These are phyloP conservation scores for Medicago arabica DNA, from an alignment of 306 rosid genomes.

Conservation along the genomic window DNA sequence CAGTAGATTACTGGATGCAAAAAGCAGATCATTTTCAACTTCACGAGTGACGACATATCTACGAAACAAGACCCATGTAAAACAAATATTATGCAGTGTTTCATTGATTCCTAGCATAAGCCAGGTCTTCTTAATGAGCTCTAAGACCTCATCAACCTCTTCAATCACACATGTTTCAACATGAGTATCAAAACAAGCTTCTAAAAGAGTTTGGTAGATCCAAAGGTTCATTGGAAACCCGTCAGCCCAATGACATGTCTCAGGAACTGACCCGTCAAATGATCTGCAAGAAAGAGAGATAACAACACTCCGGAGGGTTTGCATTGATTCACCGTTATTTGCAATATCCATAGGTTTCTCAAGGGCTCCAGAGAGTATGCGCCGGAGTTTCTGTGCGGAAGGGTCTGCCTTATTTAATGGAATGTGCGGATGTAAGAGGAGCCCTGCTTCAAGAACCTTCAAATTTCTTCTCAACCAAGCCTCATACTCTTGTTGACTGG, in stretches of 20 bases:
- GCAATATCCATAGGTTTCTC: constrained; percentile 76
- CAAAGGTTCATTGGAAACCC: constrained; percentile 90
- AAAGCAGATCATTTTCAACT: constrained; percentile 74
- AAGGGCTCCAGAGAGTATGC: constrained; percentile 58
- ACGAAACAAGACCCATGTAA: constrained; percentile 85
- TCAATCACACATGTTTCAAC: constrained; percentile 74
- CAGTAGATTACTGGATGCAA: constrained; percentile 81
- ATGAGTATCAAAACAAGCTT: constrained; percentile 83
- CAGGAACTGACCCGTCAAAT: constrained; percentile 62
- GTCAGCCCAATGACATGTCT: constrained; percentile 93
- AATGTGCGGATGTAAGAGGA: constrained; percentile 72
- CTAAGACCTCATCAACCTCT: constrained; percentile 95
- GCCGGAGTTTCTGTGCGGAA: constrained; percentile 64
- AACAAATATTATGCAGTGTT: constrained; percentile 83
- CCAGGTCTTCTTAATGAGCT: constrained; percentile 97
- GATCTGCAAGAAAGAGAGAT: constrained; percentile 85
- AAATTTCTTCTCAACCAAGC: constrained; percentile 82
- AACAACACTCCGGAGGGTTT: constrained; percentile 60
- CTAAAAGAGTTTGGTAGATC: constrained; percentile 87
- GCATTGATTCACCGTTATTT: constrained; percentile 68
- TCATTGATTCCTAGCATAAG: constrained; percentile 78
- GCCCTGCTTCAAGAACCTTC: constrained; percentile 85
- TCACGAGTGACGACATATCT: constrained; percentile 76
- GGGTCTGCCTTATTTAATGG: constrained; percentile 67
- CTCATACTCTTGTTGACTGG: constrained; percentile 73